A percentile compares a stretch with the other conserved stretches of the same genome.
These are phyloP conservation scores for Fusarium sp. DNA, from an alignment of 2,329 filamentous ascomycete species.

Conservation along the genomic window DNA sequence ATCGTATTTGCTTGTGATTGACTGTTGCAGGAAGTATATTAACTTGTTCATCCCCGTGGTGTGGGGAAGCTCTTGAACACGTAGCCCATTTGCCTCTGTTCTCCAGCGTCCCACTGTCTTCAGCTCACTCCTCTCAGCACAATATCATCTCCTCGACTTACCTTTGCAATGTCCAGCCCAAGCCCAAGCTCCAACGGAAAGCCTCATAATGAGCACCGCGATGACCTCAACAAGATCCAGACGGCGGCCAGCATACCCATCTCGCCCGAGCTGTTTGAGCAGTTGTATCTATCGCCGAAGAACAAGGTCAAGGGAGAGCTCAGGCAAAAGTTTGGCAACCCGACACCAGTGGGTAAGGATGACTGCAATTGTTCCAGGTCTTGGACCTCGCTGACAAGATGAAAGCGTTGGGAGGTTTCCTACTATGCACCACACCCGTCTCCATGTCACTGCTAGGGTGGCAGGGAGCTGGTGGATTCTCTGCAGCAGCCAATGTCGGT, in stretches of 20 bases:
- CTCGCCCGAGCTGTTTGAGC: conserved; percentile 64
- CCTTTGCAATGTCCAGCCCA: conserved; percentile 15
- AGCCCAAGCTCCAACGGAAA: conserved; percentile 26
- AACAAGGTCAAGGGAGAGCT: conserved; percentile 59
- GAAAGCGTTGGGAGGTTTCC: conserved; percentile 46
- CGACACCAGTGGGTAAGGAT: conserved; percentile 57
- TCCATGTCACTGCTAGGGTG: conserved; percentile 48
- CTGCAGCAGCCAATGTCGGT: conserved; percentile 49
- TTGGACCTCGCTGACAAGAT: fast-evolving
- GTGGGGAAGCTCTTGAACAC: neutral
- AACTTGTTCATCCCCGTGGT: neutral
- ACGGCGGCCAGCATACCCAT: conserved; percentile 59
- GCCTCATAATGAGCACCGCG: conserved; percentile 24
- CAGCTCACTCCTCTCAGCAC: neutral
- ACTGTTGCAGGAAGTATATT: neutral
- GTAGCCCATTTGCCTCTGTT: neutral
- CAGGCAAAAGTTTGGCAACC: conserved; percentile 63
- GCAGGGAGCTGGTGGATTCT: conserved; percentile 48
- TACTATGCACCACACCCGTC: conserved; percentile 46
- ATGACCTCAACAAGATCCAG: conserved; percentile 40
- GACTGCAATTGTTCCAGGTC: fast-evolving
- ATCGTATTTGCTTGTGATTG: neutral
- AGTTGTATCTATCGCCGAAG: conserved; percentile 63
- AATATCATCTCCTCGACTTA: neutral
- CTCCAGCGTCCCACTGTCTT: neutral